Evolutionary conservation across 2,329 filamentous ascomycete genomes (phyloP).

Genomic region (Dendrostoma leiphaemia): DNA sequence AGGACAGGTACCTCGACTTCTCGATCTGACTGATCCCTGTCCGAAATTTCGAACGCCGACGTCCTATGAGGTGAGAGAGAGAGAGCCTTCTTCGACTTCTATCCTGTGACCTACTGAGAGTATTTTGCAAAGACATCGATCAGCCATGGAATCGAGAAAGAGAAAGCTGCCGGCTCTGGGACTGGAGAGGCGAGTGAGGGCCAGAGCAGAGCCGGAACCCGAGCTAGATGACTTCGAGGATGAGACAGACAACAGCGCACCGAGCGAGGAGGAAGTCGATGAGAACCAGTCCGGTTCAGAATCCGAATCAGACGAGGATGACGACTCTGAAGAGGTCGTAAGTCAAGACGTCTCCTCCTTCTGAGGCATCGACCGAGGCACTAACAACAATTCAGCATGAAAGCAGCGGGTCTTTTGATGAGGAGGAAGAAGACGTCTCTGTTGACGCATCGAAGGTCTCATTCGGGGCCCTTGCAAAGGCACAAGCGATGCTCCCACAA

Average conservation of each 20-base stretch:
- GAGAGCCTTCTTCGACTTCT: slow-evolving; percentile 1
- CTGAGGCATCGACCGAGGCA: too few species aligned
- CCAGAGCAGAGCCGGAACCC: slow-evolving; percentile 43
- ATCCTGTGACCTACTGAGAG: too few species aligned
- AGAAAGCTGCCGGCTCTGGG: slow-evolving; percentile 38
- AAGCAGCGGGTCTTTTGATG: slow-evolving; percentile 28
- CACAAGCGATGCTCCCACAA: slow-evolving; percentile 65
- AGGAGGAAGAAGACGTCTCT: slow-evolving; percentile 35
- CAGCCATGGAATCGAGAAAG: slow-evolving; percentile 35
- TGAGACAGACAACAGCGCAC: slow-evolving; percentile 20
- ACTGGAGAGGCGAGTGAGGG: slow-evolving; percentile 42
- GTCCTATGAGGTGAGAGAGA: too few species aligned
- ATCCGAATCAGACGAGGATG: too few species aligned
- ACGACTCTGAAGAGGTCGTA: not conserved
- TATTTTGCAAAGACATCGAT: not conserved
- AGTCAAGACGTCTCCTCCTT: not conserved
- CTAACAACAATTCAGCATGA: slow-evolving; percentile 25
- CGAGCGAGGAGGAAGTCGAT: slow-evolving; percentile 25
- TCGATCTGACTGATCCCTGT: not conserved
- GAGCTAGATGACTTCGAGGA: slow-evolving; percentile 36
- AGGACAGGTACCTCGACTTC: slow-evolving; percentile 7
- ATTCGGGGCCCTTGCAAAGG: slow-evolving; percentile 87
- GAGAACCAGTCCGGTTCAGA: slow-evolving; percentile 4
- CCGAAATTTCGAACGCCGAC: slow-evolving; percentile 8
- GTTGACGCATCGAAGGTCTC: slow-evolving; percentile 63